Percentiles rank a stretch among this genome's conserved stretches.
Conservation (phyloP, 805 yeast genomes). For the Candida namnaoensis region DNA sequence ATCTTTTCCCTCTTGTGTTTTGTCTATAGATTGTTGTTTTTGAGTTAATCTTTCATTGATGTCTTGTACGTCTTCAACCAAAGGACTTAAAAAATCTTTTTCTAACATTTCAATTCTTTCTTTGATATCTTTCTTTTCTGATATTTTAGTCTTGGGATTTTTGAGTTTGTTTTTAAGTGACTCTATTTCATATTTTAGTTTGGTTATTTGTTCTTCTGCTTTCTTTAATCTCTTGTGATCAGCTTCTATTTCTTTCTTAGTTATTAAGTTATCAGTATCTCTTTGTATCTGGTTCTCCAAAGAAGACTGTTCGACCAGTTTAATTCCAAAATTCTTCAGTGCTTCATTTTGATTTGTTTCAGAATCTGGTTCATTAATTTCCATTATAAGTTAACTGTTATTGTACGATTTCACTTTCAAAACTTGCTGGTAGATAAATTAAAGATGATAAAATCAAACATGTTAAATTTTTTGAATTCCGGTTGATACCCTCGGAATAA, state of each 20-base stretch:
- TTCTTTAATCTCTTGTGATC: slow-evolving; percentile 74
- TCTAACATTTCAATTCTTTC: slow-evolving; percentile 46
- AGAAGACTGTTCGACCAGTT: slow-evolving; percentile 68
- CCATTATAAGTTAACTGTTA: too few species aligned
- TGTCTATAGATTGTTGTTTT: slow-evolving; percentile 6
- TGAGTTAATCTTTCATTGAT: slow-evolving; percentile 38
- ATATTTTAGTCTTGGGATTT: slow-evolving; percentile 51
- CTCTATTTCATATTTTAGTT: slow-evolving; percentile 32
- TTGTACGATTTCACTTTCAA: too few species aligned
- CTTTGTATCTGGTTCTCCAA: slow-evolving; percentile 68
- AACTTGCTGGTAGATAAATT: too few species aligned
- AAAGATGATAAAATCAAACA: too few species aligned
- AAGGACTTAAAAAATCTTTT: slow-evolving; percentile 39
- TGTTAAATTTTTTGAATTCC: too few species aligned
- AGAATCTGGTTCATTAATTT: too few species aligned
- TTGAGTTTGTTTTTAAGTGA: slow-evolving; percentile 38
- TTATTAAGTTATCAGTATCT: slow-evolving; percentile 56
- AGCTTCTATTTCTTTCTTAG: slow-evolving; percentile 55
- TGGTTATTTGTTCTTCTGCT: slow-evolving; percentile 39
- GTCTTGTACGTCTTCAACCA: slow-evolving; percentile 57
- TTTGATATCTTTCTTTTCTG: slow-evolving; percentile 46
- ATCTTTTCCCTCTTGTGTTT: slow-evolving; percentile 1
- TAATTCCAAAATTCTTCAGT: slow-evolving; percentile 37
- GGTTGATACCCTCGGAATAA: too few species aligned
- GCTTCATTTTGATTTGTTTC: slow-evolving; percentile 1